Evolutionary conservation across 1,139 yeast genomes (phyloP), one percentile per base, ranked within the genome.

Genomic region (Pichia sp.): DNA sequence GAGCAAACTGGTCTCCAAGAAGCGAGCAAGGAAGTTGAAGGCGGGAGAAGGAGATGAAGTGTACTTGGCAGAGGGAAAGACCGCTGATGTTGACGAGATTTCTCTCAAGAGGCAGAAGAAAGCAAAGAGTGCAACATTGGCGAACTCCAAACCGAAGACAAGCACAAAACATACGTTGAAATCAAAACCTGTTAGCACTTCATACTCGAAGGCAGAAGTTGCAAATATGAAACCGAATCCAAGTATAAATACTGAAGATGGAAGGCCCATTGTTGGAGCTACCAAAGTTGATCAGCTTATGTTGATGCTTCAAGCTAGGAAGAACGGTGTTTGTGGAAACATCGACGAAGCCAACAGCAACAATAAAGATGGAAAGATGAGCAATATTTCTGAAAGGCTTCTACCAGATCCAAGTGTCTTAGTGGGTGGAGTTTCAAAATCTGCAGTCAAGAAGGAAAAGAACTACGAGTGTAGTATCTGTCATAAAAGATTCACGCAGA

Each of bases 271-370:
- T 23, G 60, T 85, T 13, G 96, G 95, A 0, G 87, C 91, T 3
- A 85, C 96, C 0, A 82, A 82, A 53, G 85, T 87, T 29, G 96
- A 87, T 58, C 93, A 82, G 51, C 63, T 87, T 52, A 85, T 87
- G 95, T 66, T 87, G 40, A 84, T 86, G 25, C 81, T 87, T 38
- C 95, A 87, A 56, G 94, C 96, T 0, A 69, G 93, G 39, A 83
- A 80, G 44, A 79, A 82, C 44, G 86, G 87, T 15, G 70, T 77
- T 23, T 74, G 72, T 8, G 72, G 74, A 17, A 69, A 68, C 27
- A 78, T 80, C 28, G 69, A 70, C 33, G 78, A 76, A 41, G 26
- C n/a, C 8, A 6, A 23, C 12, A 6, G 13, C n/a, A n/a, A n/a
- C n/a, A 74, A 77, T 1, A 69, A 72, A 3, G 87, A 79, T 56